Conservation (phyloP, 331 rosid genomes). For the Rosa hybrid region DNA sequence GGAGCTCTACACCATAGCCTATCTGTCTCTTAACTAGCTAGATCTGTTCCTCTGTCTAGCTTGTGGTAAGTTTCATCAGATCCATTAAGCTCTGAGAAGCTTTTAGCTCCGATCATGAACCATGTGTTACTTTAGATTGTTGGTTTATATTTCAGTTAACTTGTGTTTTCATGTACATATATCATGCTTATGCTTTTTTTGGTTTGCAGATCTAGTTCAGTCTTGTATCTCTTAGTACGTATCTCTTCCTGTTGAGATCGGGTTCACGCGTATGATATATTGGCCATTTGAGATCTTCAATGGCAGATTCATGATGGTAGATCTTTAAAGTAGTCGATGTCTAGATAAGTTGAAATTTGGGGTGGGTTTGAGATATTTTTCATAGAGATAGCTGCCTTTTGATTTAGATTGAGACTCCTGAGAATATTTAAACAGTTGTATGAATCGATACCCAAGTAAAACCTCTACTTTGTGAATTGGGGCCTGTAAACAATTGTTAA, state of each 20-base stretch:
- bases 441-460: background rate
- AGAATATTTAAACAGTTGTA: background rate
- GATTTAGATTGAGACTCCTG: background rate
- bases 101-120: background rate
- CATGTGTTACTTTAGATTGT: background rate
- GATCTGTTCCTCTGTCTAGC: background rate
- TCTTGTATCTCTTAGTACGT: background rate
- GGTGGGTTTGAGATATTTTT: background rate
- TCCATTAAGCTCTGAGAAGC: background rate
- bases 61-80: background rate
- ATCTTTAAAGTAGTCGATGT: background rate
- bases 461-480: background rate
- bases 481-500: background rate
- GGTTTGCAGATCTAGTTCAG: background rate
- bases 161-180: background rate
- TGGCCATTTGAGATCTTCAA: background rate
- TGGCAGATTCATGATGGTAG: background rate
- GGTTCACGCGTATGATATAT: background rate
- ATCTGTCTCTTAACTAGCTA: background rate
- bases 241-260: background rate
- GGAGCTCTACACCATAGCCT: conserved; percentile 77
- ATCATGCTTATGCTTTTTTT: background rate
- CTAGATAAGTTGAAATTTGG: too few species aligned
- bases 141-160: background rate
- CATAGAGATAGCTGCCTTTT: background rate